Evolutionary conservation across 345 rosid genomes (phyloP).

Genomic region (Citrus sp.): DNA sequence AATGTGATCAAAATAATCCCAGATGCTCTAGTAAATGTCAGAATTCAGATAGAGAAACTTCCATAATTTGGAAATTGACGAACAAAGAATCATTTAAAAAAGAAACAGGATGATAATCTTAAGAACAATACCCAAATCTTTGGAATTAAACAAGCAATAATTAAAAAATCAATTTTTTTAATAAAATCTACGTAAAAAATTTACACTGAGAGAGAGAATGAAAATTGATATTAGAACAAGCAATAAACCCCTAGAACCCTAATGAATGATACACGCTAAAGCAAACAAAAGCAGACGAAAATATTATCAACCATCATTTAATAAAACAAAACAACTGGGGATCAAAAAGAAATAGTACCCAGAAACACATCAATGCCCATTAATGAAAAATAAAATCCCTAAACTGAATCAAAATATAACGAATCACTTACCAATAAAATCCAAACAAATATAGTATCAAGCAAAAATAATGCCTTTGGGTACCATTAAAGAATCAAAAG

Average conservation of each 20-base stretch:
- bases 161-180: neutral
- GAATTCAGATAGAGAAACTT: neutral
- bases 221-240: neutral
- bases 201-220: neutral
- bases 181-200: too few relatives aligned
- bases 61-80: neutral
- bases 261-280: neutral
- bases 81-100: neutral
- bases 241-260: neutral
- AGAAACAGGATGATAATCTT: neutral
- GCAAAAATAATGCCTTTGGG: neutral
- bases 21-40: neutral
- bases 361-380: neutral
- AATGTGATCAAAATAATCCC: neutral
- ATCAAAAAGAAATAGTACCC: neutral
- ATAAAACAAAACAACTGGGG: neutral
- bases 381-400: neutral
- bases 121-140: neutral
- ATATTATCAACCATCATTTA: neutral
- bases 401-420: neutral
- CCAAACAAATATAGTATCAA: neutral
- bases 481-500: neutral
- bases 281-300: neutral
- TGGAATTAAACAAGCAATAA: neutral
- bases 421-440: neutral